Evolutionary conservation across 352 stramenopile species (phyloP).

Genomic region (Phytophthora lateralis): DNA sequence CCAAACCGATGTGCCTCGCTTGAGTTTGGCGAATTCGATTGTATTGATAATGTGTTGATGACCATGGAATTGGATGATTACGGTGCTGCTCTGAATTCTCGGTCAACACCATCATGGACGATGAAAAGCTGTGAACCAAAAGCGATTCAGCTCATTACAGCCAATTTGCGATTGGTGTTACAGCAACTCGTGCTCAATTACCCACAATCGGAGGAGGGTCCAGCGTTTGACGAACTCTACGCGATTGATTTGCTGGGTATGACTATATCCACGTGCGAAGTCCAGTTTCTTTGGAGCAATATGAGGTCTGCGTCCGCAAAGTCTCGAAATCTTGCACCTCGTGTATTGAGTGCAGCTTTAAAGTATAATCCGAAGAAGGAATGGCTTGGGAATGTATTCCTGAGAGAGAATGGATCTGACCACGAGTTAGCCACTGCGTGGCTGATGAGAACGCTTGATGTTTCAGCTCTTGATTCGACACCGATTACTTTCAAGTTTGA

Average conservation of each 20-base stretch:
- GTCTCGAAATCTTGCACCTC: constrained; percentile 55
- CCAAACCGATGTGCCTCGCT: constrained; percentile 31
- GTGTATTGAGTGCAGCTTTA: constrained; percentile 59
- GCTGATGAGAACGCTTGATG: constrained; percentile 72
- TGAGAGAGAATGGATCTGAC: constrained; percentile 60
- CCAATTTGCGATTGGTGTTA: constrained; percentile 46
- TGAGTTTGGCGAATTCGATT: constrained; percentile 69
- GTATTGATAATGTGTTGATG: constrained; percentile 53
- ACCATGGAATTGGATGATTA: constrained; percentile 48
- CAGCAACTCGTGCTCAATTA: constrained; percentile 69
- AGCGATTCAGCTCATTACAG: constrained; percentile 34
- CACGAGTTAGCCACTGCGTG: constrained; percentile 64
- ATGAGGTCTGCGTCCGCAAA: constrained; percentile 47
- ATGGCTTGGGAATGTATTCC: constrained; percentile 69
- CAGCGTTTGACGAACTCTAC: constrained; percentile 60
- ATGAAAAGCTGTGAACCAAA: constrained; percentile 34
- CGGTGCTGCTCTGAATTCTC: constrained; percentile 4
- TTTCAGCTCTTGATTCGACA: constrained; percentile 30
- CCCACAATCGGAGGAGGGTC: constrained; percentile 31
- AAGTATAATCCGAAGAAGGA: constrained; percentile 65
- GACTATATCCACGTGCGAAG: constrained; percentile 60
- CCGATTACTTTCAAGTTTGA: constrained; percentile 26
- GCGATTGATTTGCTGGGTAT: constrained; percentile 68
- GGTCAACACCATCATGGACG: constrained; percentile 18
- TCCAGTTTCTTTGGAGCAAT: constrained; percentile 69